phyloP scores from a whole-genome alignment of 345 rosid species.

The Acer negundo region DNA sequence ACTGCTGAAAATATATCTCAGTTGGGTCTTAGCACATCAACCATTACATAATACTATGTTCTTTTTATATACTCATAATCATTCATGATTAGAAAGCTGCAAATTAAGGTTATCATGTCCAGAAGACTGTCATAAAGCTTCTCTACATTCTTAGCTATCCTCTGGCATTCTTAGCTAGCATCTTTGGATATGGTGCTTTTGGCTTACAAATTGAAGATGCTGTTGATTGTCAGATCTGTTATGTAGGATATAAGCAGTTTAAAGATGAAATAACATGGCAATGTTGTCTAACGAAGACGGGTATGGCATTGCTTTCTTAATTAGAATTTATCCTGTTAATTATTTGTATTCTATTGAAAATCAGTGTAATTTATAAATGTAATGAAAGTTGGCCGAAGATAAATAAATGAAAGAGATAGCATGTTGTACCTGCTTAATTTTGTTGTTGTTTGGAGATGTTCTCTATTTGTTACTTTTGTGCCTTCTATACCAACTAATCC shows the following conservation, averaged over 20 bases:
- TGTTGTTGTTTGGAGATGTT: not conserved
- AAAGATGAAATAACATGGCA: constrained; percentile 12
- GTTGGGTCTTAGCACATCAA: not conserved
- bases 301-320: not conserved
- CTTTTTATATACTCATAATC: not conserved
- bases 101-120: not conserved
- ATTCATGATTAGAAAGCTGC: constrained; percentile 13
- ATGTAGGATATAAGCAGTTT: not conserved
- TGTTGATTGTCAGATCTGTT: not conserved
- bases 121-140: not conserved
- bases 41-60: not conserved
- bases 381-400: not conserved
- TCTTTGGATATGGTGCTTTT: not conserved
- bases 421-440: not conserved
- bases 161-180: not conserved
- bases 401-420: constrained; percentile 6
- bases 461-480: not conserved
- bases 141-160: not conserved
- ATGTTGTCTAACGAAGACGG: not conserved
- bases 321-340: constrained; percentile 1
- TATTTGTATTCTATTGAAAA: not conserved
- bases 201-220: not conserved
- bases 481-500: constrained; percentile 1
- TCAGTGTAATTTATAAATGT: constrained; percentile 14
- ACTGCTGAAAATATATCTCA: constrained; percentile 1